These are phyloP conservation scores for Heliamphora exappendiculata DNA, from an alignment of 148 eudicot genomes.

Conservation along the genomic window DNA sequence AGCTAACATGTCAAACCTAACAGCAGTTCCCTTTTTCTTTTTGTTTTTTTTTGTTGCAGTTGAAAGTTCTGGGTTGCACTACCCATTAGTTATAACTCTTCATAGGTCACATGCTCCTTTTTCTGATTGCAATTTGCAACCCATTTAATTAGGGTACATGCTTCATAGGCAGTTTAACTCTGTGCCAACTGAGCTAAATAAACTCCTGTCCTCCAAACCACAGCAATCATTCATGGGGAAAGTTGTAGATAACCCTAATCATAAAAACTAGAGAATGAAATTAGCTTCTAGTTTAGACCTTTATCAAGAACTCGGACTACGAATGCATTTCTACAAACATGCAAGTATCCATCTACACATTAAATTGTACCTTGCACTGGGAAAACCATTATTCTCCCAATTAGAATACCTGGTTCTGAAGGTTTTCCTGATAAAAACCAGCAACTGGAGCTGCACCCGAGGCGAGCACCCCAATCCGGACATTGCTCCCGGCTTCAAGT, in stretches of 20 bases:
- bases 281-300: not conserved
- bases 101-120: not conserved
- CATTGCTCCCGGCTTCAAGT: slow-evolving; percentile 41
- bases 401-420: slow-evolving; percentile 36
- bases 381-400: not conserved
- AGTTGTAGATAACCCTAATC: not conserved
- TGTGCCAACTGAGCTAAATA: not conserved
- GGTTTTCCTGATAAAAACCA: slow-evolving; percentile 37
- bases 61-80: not conserved
- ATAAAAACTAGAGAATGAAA: not conserved
- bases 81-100: not conserved
- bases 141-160: not conserved
- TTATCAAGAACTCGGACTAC: not conserved
- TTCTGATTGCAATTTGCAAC: not conserved
- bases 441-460: slow-evolving; percentile 23
- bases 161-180: not conserved
- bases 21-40: not conserved
- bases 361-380: not conserved
- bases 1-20: not conserved
- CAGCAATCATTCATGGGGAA: not conserved
- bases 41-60: not conserved
- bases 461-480: slow-evolving; percentile 46
- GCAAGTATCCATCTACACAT: not conserved
- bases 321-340: too few species aligned
- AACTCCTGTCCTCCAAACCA: not conserved